A percentile compares a stretch with the other conserved stretches of the same genome.
phyloP scores from a whole-genome alignment of 2,329 filamentous ascomycete genomes.

The Epichloe typhina region DNA sequence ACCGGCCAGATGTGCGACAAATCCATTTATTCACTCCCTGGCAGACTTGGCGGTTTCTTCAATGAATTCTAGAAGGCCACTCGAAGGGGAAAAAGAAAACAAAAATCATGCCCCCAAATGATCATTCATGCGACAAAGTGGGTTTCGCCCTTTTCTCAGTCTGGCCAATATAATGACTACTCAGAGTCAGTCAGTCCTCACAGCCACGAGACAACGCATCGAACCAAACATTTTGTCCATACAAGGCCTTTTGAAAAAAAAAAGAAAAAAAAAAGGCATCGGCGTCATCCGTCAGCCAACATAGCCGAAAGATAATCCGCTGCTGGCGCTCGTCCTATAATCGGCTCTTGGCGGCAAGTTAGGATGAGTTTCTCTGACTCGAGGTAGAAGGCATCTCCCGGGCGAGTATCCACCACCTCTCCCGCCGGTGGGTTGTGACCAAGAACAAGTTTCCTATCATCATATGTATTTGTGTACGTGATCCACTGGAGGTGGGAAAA shows the following conservation, averaged over 20 bases:
- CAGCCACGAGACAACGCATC: not conserved
- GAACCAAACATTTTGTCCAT: too few species aligned
- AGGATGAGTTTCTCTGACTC: not conserved
- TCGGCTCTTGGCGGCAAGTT: not conserved
- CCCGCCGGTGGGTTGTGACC: not conserved
- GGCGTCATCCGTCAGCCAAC: not conserved
- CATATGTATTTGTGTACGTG: not conserved
- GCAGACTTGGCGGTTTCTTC: too few species aligned
- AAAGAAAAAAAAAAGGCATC: not conserved
- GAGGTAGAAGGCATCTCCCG: too few species aligned
- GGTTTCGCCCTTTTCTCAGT: not conserved
- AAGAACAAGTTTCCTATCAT: not conserved
- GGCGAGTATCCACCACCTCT: not conserved
- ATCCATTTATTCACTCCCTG: too few species aligned
- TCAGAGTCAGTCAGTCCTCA: not conserved
- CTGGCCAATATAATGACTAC: not conserved
- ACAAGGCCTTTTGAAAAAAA: too few species aligned
- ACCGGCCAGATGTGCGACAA: not conserved
- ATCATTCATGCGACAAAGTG: not conserved
- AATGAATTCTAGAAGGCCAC: too few species aligned
- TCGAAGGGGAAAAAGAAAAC: too few species aligned
- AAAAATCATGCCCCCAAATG: too few species aligned
- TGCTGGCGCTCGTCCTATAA: not conserved
- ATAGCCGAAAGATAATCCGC: not conserved
- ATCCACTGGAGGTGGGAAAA: not conserved